Percentiles rank a stretch among this genome's conserved stretches.
These are phyloP conservation scores for Paxillus involutus DNA, from an alignment of 768 basidiomycete species.

Conservation along the genomic window DNA sequence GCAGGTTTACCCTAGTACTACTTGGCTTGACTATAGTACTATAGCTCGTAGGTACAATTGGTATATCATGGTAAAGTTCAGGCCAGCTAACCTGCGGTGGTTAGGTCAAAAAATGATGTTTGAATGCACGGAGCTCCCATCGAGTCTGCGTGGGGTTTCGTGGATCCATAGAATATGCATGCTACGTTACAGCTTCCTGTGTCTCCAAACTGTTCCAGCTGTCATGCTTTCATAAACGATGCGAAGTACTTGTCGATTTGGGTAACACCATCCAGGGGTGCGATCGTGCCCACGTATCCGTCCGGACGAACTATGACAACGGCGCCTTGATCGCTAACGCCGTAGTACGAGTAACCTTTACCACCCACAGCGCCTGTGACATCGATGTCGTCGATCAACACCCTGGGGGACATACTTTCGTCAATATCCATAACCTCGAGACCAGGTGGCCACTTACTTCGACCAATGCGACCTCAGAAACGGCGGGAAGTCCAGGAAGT, in stretches of 20 bases:
- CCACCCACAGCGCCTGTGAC: slow-evolving; percentile 46
- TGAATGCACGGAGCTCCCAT: not conserved
- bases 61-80: too few species aligned
- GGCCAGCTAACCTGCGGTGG: too few species aligned
- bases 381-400: slow-evolving; percentile 58
- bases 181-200: not conserved
- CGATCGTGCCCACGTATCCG: slow-evolving; percentile 62
- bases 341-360: slow-evolving; percentile 56
- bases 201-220: too few species aligned
- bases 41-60: too few species aligned
- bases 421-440: not conserved
- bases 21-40: too few species aligned
- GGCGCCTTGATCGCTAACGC: slow-evolving; percentile 32
- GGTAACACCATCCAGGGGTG: slow-evolving; percentile 41
- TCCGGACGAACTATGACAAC: slow-evolving; percentile 32
- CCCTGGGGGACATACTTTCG: slow-evolving; percentile 35
- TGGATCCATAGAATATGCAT: too few species aligned
- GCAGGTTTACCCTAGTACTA: too few species aligned
- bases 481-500: slow-evolving; percentile 32
- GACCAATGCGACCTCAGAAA: slow-evolving; percentile 41
- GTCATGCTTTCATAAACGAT: slow-evolving; percentile 34
- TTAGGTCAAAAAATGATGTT: not conserved
- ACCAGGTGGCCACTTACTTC: slow-evolving; percentile 30
- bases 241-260: slow-evolving; percentile 49
- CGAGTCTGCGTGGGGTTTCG: too few species aligned